Percentiles rank a stretch among this genome's conserved stretches.
These are phyloP conservation scores for Xylariales sp. DNA, from an alignment of 2,329 filamentous ascomycete genomes.

Conservation along the genomic window DNA sequence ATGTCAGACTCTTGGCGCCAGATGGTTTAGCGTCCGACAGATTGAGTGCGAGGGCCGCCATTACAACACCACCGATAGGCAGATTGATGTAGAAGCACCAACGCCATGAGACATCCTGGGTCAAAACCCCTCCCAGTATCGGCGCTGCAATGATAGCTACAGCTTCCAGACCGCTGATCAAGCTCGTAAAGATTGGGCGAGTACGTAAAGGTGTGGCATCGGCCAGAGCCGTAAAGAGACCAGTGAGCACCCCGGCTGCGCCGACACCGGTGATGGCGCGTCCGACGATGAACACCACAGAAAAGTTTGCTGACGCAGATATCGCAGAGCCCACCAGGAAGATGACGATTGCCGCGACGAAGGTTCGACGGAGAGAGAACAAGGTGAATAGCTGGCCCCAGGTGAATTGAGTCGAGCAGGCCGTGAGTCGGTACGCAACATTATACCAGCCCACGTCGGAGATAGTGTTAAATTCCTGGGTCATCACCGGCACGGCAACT, in stretches of 20 bases:
- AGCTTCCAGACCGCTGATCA: slow-evolving; percentile 26
- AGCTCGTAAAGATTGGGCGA: slow-evolving; percentile 23
- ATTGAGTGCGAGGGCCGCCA: slow-evolving; percentile 6
- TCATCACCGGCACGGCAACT: slow-evolving; percentile 24
- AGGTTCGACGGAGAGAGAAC: slow-evolving; percentile 21
- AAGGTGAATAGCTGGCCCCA: slow-evolving; percentile 33
- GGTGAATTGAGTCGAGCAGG: slow-evolving; percentile 27
- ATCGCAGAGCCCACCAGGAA: slow-evolving; percentile 31
- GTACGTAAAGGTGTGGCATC: slow-evolving; percentile 23
- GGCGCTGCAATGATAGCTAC: slow-evolving; percentile 26
- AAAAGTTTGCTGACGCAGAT: slow-evolving; percentile 29
- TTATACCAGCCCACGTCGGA: slow-evolving; percentile 31
- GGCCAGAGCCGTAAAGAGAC: slow-evolving; percentile 23
- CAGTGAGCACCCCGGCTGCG: slow-evolving; percentile 28
- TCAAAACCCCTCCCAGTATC: slow-evolving; percentile 29
- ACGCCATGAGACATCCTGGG: slow-evolving; percentile 14
- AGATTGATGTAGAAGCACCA: slow-evolving; percentile 22
- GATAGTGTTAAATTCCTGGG: slow-evolving; percentile 26
- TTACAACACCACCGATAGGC: slow-evolving; percentile 24
- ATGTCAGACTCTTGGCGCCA: not conserved
- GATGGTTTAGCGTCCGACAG: not conserved
- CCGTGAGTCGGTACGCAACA: slow-evolving; percentile 26
- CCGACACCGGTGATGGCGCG: slow-evolving; percentile 32
- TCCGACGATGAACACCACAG: slow-evolving; percentile 30
- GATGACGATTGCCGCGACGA: slow-evolving; percentile 21